Conservation (phyloP, 2,329 filamentous ascomycete species). For the Fusarium sp. region DNA sequence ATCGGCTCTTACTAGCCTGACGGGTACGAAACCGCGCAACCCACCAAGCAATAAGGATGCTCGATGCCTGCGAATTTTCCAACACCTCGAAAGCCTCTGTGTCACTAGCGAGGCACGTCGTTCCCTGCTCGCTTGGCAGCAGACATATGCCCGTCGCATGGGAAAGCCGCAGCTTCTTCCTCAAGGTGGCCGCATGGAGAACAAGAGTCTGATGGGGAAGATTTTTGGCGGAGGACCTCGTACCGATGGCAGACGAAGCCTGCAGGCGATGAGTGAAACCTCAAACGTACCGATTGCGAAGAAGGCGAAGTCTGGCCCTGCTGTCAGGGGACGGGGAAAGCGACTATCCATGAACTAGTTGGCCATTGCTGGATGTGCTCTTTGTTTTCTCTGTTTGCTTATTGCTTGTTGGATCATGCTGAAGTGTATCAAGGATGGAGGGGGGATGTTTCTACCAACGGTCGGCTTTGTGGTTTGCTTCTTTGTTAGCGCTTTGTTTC, state of each 20-base stretch:
- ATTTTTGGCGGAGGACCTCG: constrained; percentile 47
- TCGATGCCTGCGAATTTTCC: constrained; percentile 62
- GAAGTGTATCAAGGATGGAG: constrained; percentile 16
- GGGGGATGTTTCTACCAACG: constrained; percentile 10
- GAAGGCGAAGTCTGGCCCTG: constrained; percentile 12
- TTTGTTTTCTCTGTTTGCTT: constrained; percentile 14
- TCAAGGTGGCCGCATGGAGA: constrained; percentile 53
- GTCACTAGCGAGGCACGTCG: constrained; percentile 63
- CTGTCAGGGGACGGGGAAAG: constrained; percentile 26
- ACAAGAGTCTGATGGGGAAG: constrained; percentile 49
- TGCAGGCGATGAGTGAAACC: constrained; percentile 29
- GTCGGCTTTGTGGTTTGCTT: constrained; percentile 11
- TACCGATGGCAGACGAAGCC: constrained; percentile 44
- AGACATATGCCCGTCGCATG: constrained; percentile 61
- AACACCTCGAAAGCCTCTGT: constrained; percentile 64
- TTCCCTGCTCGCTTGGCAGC: constrained; percentile 66
- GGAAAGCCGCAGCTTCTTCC: constrained; percentile 60
- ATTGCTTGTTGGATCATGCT: constrained; percentile 8
- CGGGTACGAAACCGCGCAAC: constrained; percentile 30
- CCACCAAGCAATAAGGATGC: constrained; percentile 56
- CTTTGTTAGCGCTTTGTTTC: constrained; percentile 21
- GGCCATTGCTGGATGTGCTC: neutral
- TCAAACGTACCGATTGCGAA: constrained; percentile 21
- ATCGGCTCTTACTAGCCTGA: constrained; percentile 50
- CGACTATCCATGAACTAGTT: constrained; percentile 37